phyloP scores from a whole-genome alignment of 306 rosid genomes.

The Citrullus colocynthis region DNA sequence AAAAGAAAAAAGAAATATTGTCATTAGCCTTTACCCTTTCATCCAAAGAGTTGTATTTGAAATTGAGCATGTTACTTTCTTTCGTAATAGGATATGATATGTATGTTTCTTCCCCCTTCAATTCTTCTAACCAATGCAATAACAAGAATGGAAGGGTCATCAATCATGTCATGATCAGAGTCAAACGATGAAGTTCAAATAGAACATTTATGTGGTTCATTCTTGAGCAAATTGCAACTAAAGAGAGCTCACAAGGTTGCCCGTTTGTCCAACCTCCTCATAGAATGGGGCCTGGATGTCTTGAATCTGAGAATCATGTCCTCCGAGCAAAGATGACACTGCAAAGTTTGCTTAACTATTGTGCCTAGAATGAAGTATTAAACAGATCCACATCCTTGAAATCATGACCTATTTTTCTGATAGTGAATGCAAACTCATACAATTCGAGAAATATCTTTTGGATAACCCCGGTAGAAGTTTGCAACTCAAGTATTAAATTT shows the following conservation, averaged over 20 bases:
- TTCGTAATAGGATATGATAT: not conserved
- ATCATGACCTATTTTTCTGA: not conserved
- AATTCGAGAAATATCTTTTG: not conserved
- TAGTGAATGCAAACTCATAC: not conserved
- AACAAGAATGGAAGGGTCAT: not conserved
- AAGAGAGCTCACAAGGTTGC: not conserved
- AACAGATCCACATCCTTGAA: not conserved
- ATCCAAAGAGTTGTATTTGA: not conserved
- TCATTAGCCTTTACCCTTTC: not conserved
- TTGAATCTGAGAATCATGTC: not conserved
- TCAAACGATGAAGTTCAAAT: not conserved
- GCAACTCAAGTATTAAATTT: constrained; percentile 36
- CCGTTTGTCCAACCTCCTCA: not conserved
- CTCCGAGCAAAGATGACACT: not conserved
- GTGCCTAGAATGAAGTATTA: not conserved
- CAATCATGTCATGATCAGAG: too few species aligned
- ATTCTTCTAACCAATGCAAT: not conserved
- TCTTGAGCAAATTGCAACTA: not conserved
- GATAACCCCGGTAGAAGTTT: not conserved
- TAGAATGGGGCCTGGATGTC: too few species aligned
- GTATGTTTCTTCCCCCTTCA: not conserved
- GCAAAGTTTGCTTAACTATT: not conserved
- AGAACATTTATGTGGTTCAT: not conserved
- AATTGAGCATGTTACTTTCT: not conserved
- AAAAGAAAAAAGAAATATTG: too few species aligned